phyloP scores from a whole-genome alignment of 2,329 filamentous ascomycete genomes.

The Xylaria sp. region DNA sequence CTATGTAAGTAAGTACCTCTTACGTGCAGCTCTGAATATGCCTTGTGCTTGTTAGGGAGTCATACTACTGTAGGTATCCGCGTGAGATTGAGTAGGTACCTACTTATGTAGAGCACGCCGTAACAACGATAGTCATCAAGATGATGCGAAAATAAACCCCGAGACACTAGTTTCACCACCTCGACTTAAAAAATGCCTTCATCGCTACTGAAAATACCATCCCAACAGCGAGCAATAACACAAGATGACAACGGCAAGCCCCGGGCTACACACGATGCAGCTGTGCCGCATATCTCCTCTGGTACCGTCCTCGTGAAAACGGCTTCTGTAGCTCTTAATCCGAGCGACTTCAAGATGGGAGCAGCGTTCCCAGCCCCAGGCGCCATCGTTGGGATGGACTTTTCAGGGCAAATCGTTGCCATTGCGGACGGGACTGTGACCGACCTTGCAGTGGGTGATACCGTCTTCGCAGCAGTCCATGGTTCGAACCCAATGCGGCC shows the following conservation, averaged over 20 bases:
- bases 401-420: neutral
- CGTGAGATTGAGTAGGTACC: too few species aligned
- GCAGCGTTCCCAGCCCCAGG: neutral
- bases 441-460: conserved; percentile 11
- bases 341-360: conserved; percentile 9
- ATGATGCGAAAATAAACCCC: too few species aligned
- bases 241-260: neutral
- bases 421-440: neutral
- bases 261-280: neutral
- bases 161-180: too few species aligned
- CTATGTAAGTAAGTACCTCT: too few species aligned
- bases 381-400: conserved; percentile 3
- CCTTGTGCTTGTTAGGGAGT: too few species aligned
- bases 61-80: too few species aligned
- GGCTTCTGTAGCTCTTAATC: conserved; percentile 7
- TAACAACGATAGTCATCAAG: too few species aligned
- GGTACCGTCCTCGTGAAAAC: conserved; percentile 7
- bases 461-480: neutral
- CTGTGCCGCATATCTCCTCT: neutral
- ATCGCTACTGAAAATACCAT: too few species aligned
- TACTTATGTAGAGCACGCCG: too few species aligned
- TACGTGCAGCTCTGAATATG: too few species aligned
- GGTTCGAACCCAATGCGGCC: neutral
- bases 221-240: too few species aligned
- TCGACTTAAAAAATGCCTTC: too few species aligned